Percentiles rank a stretch among this genome's conserved stretches.
These are phyloP conservation scores for Botryotinia globosa DNA, from an alignment of 2,329 filamentous ascomycete species.

Conservation along the genomic window DNA sequence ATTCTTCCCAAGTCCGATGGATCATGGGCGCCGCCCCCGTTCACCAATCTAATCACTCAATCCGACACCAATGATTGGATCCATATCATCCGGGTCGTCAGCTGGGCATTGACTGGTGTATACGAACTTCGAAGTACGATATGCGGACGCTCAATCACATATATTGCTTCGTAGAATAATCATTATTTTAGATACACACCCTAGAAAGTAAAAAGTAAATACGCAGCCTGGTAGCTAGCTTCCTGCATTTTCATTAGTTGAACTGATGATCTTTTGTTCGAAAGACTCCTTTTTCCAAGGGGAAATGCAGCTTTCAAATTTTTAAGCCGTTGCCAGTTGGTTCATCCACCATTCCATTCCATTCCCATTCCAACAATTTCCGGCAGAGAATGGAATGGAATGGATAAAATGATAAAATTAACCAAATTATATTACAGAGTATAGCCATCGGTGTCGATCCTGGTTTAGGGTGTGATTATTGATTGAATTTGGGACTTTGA, in stretches of 20 bases:
- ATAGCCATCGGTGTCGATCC: conserved; percentile 4
- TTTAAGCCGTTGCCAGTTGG: not conserved
- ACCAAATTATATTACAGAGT: conserved; percentile 15
- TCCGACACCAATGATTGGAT: not conserved
- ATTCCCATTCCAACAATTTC: not conserved
- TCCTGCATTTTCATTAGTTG: not conserved
- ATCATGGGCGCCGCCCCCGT: not conserved
- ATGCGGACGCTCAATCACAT: not conserved
- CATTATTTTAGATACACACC: not conserved
- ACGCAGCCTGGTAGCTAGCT: not conserved
- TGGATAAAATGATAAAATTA: no score
- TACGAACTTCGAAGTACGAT: no score
- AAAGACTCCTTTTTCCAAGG: conserved; percentile 14
- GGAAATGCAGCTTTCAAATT: not conserved
- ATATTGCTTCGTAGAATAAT: not conserved
- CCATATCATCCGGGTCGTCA: conserved; percentile 8
- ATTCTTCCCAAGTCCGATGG: conserved; percentile 6
- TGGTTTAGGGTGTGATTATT: conserved; percentile 16
- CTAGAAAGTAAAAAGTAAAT: not conserved
- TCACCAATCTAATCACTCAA: not conserved
- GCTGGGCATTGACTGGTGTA: conserved; percentile 3
- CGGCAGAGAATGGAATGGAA: not conserved
- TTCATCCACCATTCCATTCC: not conserved
- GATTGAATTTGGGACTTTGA: not conserved
- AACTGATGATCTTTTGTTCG: conserved; percentile 6